Evolutionary conservation across 2,329 filamentous ascomycete species (phyloP).

Genomic region (Stachybotrys elegans): DNA sequence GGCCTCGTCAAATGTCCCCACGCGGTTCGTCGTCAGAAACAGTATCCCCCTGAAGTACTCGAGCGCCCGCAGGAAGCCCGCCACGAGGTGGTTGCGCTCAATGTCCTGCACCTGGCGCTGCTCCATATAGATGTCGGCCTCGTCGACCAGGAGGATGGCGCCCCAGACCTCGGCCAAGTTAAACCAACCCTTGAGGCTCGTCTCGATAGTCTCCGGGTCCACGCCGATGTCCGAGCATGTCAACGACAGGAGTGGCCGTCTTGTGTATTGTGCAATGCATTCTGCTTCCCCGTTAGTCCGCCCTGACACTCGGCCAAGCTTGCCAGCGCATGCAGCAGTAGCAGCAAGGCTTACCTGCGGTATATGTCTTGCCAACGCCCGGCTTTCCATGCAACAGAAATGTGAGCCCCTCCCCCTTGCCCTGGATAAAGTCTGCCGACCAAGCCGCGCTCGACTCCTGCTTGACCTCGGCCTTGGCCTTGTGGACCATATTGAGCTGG

Average conservation of each 20-base stretch:
- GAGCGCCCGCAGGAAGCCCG: conserved; percentile 6
- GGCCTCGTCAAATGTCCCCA: conserved; percentile 22
- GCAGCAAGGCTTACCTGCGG: background rate
- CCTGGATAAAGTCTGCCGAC: conserved; percentile 1
- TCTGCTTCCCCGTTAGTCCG: background rate
- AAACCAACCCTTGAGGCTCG: conserved; percentile 10
- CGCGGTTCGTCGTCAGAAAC: conserved; percentile 23
- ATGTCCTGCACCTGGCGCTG: conserved; percentile 10
- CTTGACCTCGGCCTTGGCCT: background rate
- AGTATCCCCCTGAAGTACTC: conserved; percentile 24
- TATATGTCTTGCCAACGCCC: conserved; percentile 1
- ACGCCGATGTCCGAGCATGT: conserved; percentile 15
- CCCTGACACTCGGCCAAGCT: background rate
- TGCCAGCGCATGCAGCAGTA: background rate
- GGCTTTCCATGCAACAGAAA: background rate
- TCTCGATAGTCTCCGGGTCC: conserved; percentile 7
- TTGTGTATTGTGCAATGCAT: conserved; percentile 1
- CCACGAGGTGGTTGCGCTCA: conserved; percentile 6
- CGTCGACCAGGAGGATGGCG: conserved; percentile 22
- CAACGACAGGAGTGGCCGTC: conserved; percentile 7
- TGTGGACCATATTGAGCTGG: background rate
- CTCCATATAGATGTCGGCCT: conserved; percentile 19
- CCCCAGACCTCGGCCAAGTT: conserved; percentile 18
- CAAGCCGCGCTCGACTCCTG: background rate
- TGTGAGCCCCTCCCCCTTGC: background rate